Evolutionary conservation across 1,284 basidiomycete species (phyloP), one percentile per base, ranked within the genome.

Genomic region (Bjerkandera adusta): DNA sequence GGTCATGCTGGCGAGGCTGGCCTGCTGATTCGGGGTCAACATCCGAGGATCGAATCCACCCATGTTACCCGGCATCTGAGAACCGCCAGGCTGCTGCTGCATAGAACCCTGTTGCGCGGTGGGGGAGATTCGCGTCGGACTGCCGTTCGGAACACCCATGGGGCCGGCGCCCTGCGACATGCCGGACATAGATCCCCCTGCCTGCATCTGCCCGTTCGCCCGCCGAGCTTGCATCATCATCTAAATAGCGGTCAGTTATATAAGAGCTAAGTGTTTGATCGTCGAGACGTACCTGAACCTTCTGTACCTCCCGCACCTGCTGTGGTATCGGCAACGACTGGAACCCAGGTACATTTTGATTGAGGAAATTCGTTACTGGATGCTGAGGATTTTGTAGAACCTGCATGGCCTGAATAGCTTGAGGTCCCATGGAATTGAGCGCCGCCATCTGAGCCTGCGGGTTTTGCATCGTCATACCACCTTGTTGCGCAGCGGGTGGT

Each of bases 231-330:
- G 64, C 39, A 49, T 43, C 38, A 41, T 32, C 33, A 40, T n/a
- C 45, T 47, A 16, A 12, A 36, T 6, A 27, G 6, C 13, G 10
- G 26, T 40, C 27, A 46, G 13, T 42, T 30, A 22, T 16, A 37
- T 27, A 10, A 20, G n/a, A 39, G 24, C 44, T 45, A 12, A 15
- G 21, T 16, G 32, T 12, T 24, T n/a, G 10, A 24, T 11, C 18
- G 22, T 32, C 20, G 22, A 24, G 7, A 65, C 68, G 45, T 54
- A 84, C 81, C 68, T 79, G 78, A 18, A 77, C 60, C 48, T 65
- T 53, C 35, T 76, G 63, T 65, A 87, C 69, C 56, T 70, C 76
- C 58, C 81, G 78, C 51, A 86, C 57, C 63, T 87, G 83, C 53
- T 74, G 66, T 48, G 66, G 72, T 4, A 73, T 36, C 7, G 81